A percentile compares a stretch with the other conserved stretches of the same genome.
Conservation (phyloP, 768 basidiomycete genomes). For the Lepiota venenata region DNA sequence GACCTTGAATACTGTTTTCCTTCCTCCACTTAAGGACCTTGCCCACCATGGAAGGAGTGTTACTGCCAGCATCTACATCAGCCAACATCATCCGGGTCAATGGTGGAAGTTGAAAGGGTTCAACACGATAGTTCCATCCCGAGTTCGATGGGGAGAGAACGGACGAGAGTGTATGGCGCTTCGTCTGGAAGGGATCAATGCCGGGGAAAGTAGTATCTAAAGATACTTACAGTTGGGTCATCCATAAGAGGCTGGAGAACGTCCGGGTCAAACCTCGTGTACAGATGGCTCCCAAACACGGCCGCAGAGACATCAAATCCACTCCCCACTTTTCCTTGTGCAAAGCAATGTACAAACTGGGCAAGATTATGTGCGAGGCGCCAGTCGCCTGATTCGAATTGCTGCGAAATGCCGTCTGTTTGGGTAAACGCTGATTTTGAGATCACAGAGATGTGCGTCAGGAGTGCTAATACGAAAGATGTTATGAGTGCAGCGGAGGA, state of each 20-base stretch:
- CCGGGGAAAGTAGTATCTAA: neutral
- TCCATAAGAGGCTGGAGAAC: slow-evolving; percentile 67
- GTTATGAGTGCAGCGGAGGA: slow-evolving; percentile 97
- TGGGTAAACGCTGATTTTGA: slow-evolving; percentile 43
- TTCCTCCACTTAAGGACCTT: slow-evolving; percentile 90
- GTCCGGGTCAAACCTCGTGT: slow-evolving; percentile 79
- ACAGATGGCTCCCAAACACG: slow-evolving; percentile 92
- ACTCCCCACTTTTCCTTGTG: slow-evolving; percentile 97
- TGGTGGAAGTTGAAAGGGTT: slow-evolving; percentile 80
- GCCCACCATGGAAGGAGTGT: slow-evolving; percentile 91
- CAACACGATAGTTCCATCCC: slow-evolving; percentile 71
- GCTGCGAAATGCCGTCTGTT: slow-evolving; percentile 26
- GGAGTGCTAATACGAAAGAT: slow-evolving; percentile 82
- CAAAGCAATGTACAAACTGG: slow-evolving; percentile 93
- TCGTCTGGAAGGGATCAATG: slow-evolving; percentile 3
- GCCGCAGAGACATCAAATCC: slow-evolving; percentile 97
- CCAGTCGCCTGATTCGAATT: slow-evolving; percentile 19
- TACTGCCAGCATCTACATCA: slow-evolving; percentile 94
- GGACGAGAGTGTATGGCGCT: slow-evolving; percentile 37
- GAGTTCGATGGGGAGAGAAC: slow-evolving; percentile 61
- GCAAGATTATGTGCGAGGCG: slow-evolving; percentile 86
- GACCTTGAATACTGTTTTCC: slow-evolving; percentile 56
- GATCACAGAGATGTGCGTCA: slow-evolving; percentile 72
- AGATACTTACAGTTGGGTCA: slow-evolving; percentile 40
- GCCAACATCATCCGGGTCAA: slow-evolving; percentile 83